phyloP scores from a whole-genome alignment of 768 basidiomycete genomes.

The Exidia glandulosa region DNA sequence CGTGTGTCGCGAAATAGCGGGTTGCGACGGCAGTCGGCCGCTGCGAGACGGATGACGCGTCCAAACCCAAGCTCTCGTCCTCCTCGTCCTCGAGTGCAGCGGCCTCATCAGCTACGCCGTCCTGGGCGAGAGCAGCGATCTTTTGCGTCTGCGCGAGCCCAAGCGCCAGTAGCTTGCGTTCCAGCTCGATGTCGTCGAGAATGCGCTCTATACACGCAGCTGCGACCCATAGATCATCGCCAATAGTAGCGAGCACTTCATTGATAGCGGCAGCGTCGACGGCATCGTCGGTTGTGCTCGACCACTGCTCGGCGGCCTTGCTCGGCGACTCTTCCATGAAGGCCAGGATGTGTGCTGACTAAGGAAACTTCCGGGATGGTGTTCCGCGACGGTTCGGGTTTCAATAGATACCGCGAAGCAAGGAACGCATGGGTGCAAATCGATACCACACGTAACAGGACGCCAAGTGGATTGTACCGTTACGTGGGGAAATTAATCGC shows the following conservation, averaged over 20 bases:
- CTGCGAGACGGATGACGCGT: constrained; percentile 4
- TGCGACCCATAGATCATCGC: constrained; percentile 67
- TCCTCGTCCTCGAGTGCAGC: constrained; percentile 9
- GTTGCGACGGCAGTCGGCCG: constrained; percentile 21
- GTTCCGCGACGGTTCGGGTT: too few species aligned
- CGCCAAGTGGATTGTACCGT: neutral
- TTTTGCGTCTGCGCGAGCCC: constrained; percentile 50
- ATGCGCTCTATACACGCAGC: constrained; percentile 64
- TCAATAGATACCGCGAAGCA: too few species aligned
- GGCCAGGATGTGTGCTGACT: neutral
- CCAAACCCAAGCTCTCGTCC: constrained; percentile 5
- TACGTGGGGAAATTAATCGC: neutral
- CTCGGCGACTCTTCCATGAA: neutral
- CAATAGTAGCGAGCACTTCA: constrained; percentile 35
- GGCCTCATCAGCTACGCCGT: constrained; percentile 16
- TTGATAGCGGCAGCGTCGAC: constrained; percentile 40
- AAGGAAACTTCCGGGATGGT: too few species aligned
- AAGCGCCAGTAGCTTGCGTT: constrained; percentile 47
- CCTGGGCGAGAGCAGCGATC: constrained; percentile 37
- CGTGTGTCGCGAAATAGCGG: constrained; percentile 45
- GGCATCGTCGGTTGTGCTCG: constrained; percentile 41
- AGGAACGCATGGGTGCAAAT: too few species aligned
- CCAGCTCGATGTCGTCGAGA: constrained; percentile 42
- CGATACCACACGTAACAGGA: too few species aligned
- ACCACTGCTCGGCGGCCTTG: constrained; percentile 33